Evolutionary conservation across 2,329 filamentous ascomycete genomes (phyloP).

Genomic region (Aspergillus transmontanensis): DNA sequence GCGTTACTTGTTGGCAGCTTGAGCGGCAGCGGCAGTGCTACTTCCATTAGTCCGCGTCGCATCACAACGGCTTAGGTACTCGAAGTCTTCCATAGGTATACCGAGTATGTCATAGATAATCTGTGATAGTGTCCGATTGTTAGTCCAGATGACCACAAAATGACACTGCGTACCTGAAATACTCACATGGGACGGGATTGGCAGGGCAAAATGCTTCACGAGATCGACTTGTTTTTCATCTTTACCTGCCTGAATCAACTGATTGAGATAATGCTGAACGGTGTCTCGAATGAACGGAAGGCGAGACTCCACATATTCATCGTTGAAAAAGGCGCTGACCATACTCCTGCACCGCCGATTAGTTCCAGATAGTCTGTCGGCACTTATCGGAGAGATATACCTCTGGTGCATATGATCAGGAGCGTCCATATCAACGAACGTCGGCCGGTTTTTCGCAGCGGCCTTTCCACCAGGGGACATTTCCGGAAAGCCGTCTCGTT

Average conservation of each 20-base stretch:
- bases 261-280: not conserved
- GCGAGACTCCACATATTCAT: not conserved
- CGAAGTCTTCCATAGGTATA: not conserved
- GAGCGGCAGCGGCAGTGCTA: slow-evolving; percentile 5
- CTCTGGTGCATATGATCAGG: slow-evolving; percentile 4
- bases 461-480: slow-evolving; percentile 7
- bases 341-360: not conserved
- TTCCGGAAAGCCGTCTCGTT: slow-evolving; percentile 3
- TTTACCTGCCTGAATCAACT: not conserved
- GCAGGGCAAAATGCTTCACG: not conserved
- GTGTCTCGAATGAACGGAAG: not conserved
- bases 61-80: not conserved
- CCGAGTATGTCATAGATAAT: not conserved
- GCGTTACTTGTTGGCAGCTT: not conserved
- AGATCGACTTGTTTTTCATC: not conserved
- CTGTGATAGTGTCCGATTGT: not conserved
- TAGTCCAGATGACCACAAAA: fast-evolving
- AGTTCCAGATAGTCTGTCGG: not conserved
- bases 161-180: fast-evolving
- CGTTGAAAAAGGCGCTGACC: not conserved
- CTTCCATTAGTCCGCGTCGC: slow-evolving; percentile 6
- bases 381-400: fast-evolving
- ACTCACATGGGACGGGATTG: not conserved
- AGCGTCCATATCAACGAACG: slow-evolving; percentile 5
- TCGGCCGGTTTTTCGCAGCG: slow-evolving; percentile 6